A percentile compares a stretch with the other conserved stretches of the same genome.
phyloP scores from a whole-genome alignment of 176 grass and related monocot species.

The Zea mays region DNA sequence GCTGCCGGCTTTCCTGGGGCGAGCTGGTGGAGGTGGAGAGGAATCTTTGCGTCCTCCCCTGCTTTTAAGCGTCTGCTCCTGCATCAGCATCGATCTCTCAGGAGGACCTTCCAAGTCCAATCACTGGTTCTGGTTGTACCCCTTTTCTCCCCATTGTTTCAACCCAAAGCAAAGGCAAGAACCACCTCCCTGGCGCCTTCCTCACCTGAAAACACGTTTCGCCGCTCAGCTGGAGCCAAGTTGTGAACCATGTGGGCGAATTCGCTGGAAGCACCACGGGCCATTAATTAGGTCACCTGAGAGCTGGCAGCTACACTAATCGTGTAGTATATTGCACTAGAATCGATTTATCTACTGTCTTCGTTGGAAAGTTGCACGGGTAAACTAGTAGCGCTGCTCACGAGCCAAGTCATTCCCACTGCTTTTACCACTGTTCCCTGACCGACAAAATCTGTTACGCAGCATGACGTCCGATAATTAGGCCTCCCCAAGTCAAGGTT shows the following conservation, averaged over 20 bases:
- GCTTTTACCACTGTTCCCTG: too few relatives aligned
- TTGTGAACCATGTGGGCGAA: conserved; percentile 48
- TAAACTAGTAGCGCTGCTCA: too few relatives aligned
- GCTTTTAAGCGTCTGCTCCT: conserved; percentile 35
- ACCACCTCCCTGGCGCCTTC: too few relatives aligned
- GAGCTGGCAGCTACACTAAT: neutral
- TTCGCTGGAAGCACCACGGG: neutral
- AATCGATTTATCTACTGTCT: too few relatives aligned
- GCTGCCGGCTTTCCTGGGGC: conserved; percentile 18
- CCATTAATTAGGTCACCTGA: neutral
- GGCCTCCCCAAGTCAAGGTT: too few relatives aligned
- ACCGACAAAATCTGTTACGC: too few relatives aligned
- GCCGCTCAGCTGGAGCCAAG: conserved; percentile 17
- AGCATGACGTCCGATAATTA: too few relatives aligned
- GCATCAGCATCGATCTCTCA: conserved; percentile 3
- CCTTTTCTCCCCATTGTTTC: conserved; percentile 32
- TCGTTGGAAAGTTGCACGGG: too few relatives aligned
- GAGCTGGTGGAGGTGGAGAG: conserved; percentile 14
- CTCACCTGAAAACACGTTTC: conserved; percentile 23
- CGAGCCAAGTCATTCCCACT: too few relatives aligned
- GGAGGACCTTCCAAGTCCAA: conserved; percentile 19
- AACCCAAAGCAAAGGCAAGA: conserved; percentile 40
- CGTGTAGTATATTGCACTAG: too few relatives aligned
- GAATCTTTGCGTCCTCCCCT: conserved; percentile 25
- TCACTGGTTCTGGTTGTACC: neutral